phyloP scores from a whole-genome alignment of 805 yeast species.

The Kuraishia molischiana region DNA sequence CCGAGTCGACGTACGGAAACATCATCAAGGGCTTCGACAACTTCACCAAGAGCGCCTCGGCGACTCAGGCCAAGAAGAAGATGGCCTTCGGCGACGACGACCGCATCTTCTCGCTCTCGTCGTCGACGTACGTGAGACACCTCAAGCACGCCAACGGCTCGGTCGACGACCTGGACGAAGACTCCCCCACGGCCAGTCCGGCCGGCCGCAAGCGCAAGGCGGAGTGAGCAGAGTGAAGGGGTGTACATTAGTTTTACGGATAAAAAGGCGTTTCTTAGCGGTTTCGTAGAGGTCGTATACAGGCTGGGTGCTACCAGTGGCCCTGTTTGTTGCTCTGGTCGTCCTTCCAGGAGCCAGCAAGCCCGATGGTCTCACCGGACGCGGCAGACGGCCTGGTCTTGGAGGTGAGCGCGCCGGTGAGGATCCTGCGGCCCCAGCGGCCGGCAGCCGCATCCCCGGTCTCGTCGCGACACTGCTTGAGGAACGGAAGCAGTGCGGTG shows the following conservation, averaged over 20 bases:
- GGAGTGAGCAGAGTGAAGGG: too few relatives aligned
- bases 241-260: too few relatives aligned
- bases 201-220: conserved; percentile 1
- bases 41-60: conserved; percentile 41
- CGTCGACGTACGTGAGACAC: conserved; percentile 59
- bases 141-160: conserved; percentile 32
- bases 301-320: too few relatives aligned
- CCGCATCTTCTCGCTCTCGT: conserved; percentile 69
- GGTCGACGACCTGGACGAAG: conserved; percentile 2
- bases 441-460: conserved; percentile 94
- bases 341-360: conserved; percentile 21
- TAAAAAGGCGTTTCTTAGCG: too few relatives aligned
- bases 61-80: conserved; percentile 30
- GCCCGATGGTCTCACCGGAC: conserved; percentile 10
- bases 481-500: conserved; percentile 80
- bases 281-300: too few relatives aligned
- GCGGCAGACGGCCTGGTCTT: conserved; percentile 4
- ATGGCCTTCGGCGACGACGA: conserved; percentile 60
- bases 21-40: conserved; percentile 89
- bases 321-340: conserved; percentile 16
- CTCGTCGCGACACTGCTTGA: conserved; percentile 93
- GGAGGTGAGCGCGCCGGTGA: conserved; percentile 34
- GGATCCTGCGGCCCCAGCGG: conserved; percentile 73
- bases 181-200: conserved; percentile 1
- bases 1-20: conserved; percentile 59